Conservation (phyloP, 441 rosid genomes). For the Brassica balearica region DNA sequence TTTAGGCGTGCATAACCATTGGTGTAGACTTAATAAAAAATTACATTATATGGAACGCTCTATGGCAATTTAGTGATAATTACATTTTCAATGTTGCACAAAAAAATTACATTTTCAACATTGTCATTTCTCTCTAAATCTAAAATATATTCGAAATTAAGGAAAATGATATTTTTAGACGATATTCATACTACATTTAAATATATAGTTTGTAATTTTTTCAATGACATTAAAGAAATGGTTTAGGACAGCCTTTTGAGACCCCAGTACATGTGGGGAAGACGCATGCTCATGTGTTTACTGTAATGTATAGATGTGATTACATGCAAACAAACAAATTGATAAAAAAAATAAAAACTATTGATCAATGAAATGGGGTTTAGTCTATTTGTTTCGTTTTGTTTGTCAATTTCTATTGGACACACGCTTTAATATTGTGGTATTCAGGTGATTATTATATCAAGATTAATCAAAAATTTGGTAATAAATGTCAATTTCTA, state of each 20-base stretch:
- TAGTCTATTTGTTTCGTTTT: conserved; percentile 13
- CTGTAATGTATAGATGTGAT: neutral
- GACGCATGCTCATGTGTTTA: neutral
- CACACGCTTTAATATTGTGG: conserved; percentile 12
- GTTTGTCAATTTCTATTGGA: conserved; percentile 10
- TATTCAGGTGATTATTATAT: conserved; percentile 28
- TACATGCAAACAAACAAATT: no score
- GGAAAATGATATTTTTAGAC: neutral
- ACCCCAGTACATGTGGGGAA: conserved; percentile 9
- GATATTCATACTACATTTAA: neutral
- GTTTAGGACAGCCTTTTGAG: conserved; percentile 1
- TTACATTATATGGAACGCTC: no score
- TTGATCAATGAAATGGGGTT: neutral
- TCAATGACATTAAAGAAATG: neutral
- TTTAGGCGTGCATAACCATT: neutral
- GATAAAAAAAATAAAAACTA: no score
- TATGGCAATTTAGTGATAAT: no score
- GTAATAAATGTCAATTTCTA: no score
- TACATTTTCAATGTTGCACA: no score
- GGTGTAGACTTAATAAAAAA: no score
- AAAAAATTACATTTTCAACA: no score
- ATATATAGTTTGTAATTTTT: neutral
- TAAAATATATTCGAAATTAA: neutral
- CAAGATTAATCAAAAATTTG: conserved; percentile 19
- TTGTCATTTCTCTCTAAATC: no score